Conservation (phyloP, 805 yeast genomes). For the Candida boleticola region DNA sequence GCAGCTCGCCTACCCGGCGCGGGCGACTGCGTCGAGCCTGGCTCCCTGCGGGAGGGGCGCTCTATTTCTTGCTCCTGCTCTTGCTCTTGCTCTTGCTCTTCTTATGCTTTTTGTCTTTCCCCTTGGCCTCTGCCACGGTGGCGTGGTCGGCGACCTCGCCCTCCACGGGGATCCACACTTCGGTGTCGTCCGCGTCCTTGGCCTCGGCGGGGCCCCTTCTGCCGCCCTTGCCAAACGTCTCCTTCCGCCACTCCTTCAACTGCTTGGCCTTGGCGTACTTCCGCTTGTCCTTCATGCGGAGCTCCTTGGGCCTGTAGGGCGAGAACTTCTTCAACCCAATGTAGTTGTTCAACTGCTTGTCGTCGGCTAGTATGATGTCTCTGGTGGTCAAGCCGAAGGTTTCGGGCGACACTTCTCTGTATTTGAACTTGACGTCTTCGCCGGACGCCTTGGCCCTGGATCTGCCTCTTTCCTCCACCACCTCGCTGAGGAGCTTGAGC, state of each 20-base stretch:
- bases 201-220: conserved; percentile 31
- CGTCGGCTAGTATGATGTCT: conserved; percentile 90
- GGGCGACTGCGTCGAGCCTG: no score
- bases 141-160: conserved; percentile 9
- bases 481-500: conserved; percentile 62
- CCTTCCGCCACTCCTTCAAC: conserved; percentile 85
- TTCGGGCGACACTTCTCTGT: conserved; percentile 95
- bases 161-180: conserved; percentile 37
- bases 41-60: no score
- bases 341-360: conserved; percentile 75
- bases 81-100: conserved; percentile 9
- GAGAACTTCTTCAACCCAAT: conserved; percentile 92
- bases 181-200: conserved; percentile 35
- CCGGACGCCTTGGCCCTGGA: conserved; percentile 31
- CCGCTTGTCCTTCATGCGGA: conserved; percentile 72
- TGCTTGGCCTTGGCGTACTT: conserved; percentile 81
- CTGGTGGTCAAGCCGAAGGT: conserved; percentile 80
- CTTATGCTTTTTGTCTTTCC: conserved; percentile 5
- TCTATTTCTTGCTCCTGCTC: conserved; percentile 1
- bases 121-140: conserved; percentile 4
- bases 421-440: conserved; percentile 62
- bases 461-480: conserved; percentile 64
- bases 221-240: conserved; percentile 68
- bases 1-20: no score
- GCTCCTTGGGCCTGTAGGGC: conserved; percentile 79